Evolutionary conservation across 176 grass and related monocot genomes (phyloP).

Genomic region (Olyra latifolia): DNA sequence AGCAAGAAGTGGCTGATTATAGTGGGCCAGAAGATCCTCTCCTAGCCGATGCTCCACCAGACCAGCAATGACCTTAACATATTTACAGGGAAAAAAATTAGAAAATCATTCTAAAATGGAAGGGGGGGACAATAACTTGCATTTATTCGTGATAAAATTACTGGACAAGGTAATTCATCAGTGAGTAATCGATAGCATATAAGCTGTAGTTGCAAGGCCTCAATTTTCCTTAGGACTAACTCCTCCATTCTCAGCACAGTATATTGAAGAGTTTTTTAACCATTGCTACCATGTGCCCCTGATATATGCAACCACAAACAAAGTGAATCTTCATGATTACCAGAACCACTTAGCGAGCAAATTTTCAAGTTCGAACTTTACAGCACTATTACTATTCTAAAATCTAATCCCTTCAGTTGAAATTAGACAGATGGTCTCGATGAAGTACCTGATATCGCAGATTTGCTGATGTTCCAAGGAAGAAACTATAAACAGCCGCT

Average conservation of each 20-base stretch:
- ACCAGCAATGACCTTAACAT: constrained; percentile 88
- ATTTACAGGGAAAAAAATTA: constrained; percentile 26
- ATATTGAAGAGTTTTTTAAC: neutral
- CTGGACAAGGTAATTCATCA: neutral
- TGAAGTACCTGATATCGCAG: constrained; percentile 89
- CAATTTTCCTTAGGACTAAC: neutral
- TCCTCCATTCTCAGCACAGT: neutral
- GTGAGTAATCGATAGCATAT: neutral
- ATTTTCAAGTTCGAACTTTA: neutral
- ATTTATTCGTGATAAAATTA: constrained; percentile 20
- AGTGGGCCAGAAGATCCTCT: constrained; percentile 70
- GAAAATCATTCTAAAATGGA: constrained; percentile 2
- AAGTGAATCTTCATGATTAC: neutral
- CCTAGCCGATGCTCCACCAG: constrained; percentile 89
- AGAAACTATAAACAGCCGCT: constrained; percentile 76
- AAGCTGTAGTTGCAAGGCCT: neutral
- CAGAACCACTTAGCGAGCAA: neutral
- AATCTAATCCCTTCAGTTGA: neutral
- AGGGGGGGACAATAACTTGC: neutral
- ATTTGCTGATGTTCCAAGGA: constrained; percentile 96
- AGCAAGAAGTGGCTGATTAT: constrained; percentile 73
- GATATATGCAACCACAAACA: constrained; percentile 1
- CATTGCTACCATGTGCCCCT: neutral
- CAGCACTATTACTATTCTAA: neutral
- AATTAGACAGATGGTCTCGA: neutral